These are phyloP conservation scores for Hypoxylon sp. DNA, from an alignment of 2,329 filamentous ascomycete genomes.

Conservation along the genomic window DNA sequence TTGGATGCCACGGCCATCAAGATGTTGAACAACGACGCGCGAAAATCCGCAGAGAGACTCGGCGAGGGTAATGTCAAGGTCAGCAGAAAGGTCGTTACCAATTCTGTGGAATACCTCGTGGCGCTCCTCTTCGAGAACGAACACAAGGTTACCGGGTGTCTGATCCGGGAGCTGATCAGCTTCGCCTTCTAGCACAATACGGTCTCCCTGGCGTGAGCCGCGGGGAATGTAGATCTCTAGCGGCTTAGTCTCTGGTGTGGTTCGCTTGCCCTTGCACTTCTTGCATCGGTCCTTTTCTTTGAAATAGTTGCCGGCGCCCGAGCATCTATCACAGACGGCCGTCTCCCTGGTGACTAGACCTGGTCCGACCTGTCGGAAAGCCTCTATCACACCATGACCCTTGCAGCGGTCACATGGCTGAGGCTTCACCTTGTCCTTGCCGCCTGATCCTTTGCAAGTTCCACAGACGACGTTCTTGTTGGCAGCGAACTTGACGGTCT, in stretches of 20 bases:
- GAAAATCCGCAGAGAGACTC: constrained; percentile 92
- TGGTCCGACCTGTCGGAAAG: constrained; percentile 83
- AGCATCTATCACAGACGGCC: constrained; percentile 82
- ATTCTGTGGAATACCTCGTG: constrained; percentile 85
- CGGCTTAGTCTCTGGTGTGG: constrained; percentile 88
- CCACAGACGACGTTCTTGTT: constrained; percentile 93
- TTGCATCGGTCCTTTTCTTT: constrained; percentile 98
- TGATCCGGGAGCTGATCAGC: constrained; percentile 92
- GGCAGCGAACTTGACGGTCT: constrained; percentile 95
- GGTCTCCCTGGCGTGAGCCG: constrained; percentile 85
- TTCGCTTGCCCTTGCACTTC: constrained; percentile 95
- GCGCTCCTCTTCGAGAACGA: constrained; percentile 81
- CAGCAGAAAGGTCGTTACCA: constrained; percentile 83
- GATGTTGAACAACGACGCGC: constrained; percentile 86
- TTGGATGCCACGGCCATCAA: constrained; percentile 90
- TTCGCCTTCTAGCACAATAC: constrained; percentile 89
- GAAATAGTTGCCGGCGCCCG: constrained; percentile 84
- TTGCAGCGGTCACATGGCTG: constrained; percentile 85
- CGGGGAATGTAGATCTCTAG: constrained; percentile 95
- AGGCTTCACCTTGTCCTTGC: constrained; percentile 89
- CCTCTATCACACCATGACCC: constrained; percentile 79
- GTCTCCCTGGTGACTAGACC: constrained; percentile 85
- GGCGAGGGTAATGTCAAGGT: constrained; percentile 80
- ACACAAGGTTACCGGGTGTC: constrained; percentile 91
- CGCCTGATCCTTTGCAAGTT: constrained; percentile 87